Evolutionary conservation across 768 basidiomycete genomes (phyloP).

Genomic region (Coprinellus micaceus): DNA sequence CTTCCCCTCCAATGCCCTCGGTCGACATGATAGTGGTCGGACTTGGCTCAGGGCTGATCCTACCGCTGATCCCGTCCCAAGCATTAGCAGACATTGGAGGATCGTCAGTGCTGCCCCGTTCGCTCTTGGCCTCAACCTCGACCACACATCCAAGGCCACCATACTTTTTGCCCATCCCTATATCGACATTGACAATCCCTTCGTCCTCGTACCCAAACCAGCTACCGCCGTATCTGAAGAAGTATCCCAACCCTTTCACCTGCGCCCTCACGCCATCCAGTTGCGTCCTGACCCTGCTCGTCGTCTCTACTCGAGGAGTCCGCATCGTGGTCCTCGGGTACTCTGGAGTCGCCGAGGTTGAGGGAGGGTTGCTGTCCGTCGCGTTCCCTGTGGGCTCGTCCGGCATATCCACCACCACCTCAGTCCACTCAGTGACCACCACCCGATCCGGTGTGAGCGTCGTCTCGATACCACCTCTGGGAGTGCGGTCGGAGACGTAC

Average conservation of each 20-base stretch:
- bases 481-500: slow-evolving; percentile 12
- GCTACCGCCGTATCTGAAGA: slow-evolving; percentile 25
- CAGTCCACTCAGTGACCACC: slow-evolving; percentile 32
- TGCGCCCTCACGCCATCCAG: slow-evolving; percentile 34
- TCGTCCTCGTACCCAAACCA: slow-evolving; percentile 34
- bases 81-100: not conserved
- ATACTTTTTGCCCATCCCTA: slow-evolving; percentile 23
- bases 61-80: too few relatives aligned
- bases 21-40: not conserved
- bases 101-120: not conserved
- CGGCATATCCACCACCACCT: slow-evolving; percentile 31
- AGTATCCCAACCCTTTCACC: slow-evolving; percentile 34
- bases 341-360: slow-evolving; percentile 18
- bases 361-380: not conserved
- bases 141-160: slow-evolving; percentile 27
- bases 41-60: not conserved
- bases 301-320: slow-evolving; percentile 18
- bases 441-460: slow-evolving; percentile 34
- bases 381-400: slow-evolving; percentile 3
- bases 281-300: slow-evolving; percentile 24
- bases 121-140: slow-evolving; percentile 27
- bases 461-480: slow-evolving; percentile 17
- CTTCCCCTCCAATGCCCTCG: slow-evolving; percentile 1
- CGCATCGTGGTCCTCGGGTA: slow-evolving; percentile 6
- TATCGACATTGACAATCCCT: slow-evolving; percentile 32